phyloP scores from a whole-genome alignment of 164 flowering plant genomes.

The Amborella trichopoda region DNA sequence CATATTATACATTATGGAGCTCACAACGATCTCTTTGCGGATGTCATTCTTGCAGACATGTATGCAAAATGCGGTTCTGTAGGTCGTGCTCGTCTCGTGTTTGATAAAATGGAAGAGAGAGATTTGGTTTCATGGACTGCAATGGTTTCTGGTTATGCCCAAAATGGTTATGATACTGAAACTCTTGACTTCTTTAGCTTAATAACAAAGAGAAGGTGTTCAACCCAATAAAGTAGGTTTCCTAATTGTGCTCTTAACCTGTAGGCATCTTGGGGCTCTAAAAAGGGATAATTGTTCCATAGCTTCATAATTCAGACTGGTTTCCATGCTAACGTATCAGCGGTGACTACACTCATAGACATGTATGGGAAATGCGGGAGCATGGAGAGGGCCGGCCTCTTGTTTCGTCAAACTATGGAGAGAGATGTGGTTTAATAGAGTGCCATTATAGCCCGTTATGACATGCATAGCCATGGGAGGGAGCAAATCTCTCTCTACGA shows the following conservation, averaged over 20 bases:
- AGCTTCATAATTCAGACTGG: slow-evolving; percentile 5
- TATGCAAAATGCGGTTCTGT: slow-evolving; percentile 7
- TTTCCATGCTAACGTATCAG: slow-evolving; percentile 5
- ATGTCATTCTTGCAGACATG: slow-evolving; percentile 6
- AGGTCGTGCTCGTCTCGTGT: slow-evolving; percentile 5
- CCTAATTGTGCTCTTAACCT: slow-evolving; percentile 7
- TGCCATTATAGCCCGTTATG: slow-evolving; percentile 6
- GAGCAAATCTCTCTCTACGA: slow-evolving; percentile 1
- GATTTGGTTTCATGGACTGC: too few species aligned
- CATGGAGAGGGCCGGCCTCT: slow-evolving; percentile 5
- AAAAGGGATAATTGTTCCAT: slow-evolving; percentile 8
- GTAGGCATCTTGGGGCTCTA: slow-evolving; percentile 8
- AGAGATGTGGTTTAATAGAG: slow-evolving; percentile 10
- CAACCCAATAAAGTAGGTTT: slow-evolving; percentile 7
- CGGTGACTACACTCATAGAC: slow-evolving; percentile 7
- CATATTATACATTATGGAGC: slow-evolving; percentile 6
- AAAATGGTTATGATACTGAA: slow-evolving; percentile 2
- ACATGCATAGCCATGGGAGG: slow-evolving; percentile 6
- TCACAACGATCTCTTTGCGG: slow-evolving; percentile 1
- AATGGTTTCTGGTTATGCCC: too few species aligned
- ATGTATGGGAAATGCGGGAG: too few species aligned
- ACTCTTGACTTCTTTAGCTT: slow-evolving; percentile 4
- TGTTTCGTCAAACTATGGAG: slow-evolving; percentile 6
- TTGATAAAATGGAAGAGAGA: slow-evolving; percentile 8
- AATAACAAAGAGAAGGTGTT: slow-evolving; percentile 4